Conservation (phyloP, 2,329 filamentous ascomycete species). For the Talaromyces sp. region DNA sequence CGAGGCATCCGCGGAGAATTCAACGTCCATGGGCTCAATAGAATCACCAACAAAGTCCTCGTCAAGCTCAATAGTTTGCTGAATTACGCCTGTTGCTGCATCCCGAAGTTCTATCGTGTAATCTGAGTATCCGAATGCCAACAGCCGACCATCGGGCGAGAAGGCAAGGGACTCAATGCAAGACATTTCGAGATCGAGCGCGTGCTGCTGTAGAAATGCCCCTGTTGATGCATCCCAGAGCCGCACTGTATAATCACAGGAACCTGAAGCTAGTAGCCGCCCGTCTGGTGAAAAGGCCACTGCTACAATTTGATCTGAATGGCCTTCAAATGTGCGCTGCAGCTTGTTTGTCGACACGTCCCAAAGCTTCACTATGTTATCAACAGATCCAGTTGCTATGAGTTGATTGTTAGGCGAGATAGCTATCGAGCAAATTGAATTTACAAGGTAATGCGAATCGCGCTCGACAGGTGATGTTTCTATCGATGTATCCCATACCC, state of each 20-base stretch:
- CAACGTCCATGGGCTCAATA: too few relatives aligned
- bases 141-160: background rate
- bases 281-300: constrained; percentile 12
- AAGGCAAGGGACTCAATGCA: background rate
- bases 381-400: too few relatives aligned
- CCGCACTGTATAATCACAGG: constrained; percentile 13
- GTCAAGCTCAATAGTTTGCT: background rate
- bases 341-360: background rate
- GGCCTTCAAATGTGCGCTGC: background rate
- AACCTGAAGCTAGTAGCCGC: constrained; percentile 19
- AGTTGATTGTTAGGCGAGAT: too few relatives aligned
- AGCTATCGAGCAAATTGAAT: too few relatives aligned
- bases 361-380: background rate
- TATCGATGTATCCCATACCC: background rate
- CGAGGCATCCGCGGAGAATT: too few relatives aligned
- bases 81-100: background rate
- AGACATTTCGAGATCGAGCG: background rate
- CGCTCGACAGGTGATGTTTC: background rate
- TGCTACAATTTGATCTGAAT: background rate
- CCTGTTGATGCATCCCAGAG: constrained; percentile 16
- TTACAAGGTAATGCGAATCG: too few relatives aligned
- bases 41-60: too few relatives aligned
- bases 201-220: background rate
- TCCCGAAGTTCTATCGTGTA: background rate
- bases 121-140: background rate